Conservation (phyloP, 1,139 yeast genomes). For the Sugiyamaella sp. region DNA sequence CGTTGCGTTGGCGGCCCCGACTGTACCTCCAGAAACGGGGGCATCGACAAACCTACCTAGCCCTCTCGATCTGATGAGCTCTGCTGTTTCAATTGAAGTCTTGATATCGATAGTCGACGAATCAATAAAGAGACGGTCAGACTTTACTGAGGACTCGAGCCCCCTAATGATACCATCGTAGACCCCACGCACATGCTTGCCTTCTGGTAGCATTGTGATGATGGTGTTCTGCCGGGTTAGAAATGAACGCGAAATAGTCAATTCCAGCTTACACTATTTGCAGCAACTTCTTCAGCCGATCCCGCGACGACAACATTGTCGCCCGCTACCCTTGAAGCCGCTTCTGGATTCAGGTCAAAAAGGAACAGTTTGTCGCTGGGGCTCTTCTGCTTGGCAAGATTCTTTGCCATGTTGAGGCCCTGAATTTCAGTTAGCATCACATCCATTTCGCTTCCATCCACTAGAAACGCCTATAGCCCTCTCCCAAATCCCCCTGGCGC, state of each 20-base stretch:
- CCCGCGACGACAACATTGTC: constrained; percentile 28
- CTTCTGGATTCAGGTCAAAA: constrained; percentile 48
- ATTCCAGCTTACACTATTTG: constrained; percentile 32
- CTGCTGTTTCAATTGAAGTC: constrained; percentile 49
- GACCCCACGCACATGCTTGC: constrained; percentile 54
- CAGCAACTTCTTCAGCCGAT: constrained; percentile 48
- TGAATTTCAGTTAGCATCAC: constrained; percentile 22
- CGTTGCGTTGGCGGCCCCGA: constrained; percentile 60
- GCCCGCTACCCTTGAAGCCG: constrained; percentile 35
- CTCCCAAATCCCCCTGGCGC: no score
- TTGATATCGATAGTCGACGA: constrained; percentile 61
- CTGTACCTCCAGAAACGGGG: constrained; percentile 65
- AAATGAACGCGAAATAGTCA: not conserved
- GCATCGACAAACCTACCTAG: constrained; percentile 53
- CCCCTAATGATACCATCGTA: constrained; percentile 45
- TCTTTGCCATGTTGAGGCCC: constrained; percentile 60
- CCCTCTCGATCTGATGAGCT: constrained; percentile 26
- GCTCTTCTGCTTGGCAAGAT: constrained; percentile 50
- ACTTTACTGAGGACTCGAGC: constrained; percentile 4
- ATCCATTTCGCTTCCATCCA: no score
- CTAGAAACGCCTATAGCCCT: no score
- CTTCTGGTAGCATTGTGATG: constrained; percentile 63
- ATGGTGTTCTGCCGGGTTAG: constrained; percentile 34
- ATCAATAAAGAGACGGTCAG: constrained; percentile 44
- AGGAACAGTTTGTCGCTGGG: constrained; percentile 50